Percentiles rank a stretch among this genome's conserved stretches.
Conservation (phyloP, 108 stramenopile genomes). For the Fistulifera pelliculosa region DNA sequence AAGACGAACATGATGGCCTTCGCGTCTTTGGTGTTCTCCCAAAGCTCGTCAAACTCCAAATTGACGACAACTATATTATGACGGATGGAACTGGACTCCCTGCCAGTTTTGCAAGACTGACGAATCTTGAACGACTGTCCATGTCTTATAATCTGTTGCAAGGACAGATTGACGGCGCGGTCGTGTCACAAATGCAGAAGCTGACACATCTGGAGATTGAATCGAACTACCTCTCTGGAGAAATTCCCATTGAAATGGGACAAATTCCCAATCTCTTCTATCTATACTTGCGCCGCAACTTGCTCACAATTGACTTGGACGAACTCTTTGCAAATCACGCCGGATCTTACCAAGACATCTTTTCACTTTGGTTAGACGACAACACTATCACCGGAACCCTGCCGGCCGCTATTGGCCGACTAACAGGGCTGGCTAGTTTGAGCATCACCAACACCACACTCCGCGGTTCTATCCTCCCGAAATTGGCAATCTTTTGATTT, state of each 20-base stretch:
- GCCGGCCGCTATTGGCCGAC: slow-evolving; percentile 30
- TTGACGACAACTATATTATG: slow-evolving; percentile 54
- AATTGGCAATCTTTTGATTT: slow-evolving; percentile 29
- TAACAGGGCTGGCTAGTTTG: slow-evolving; percentile 27
- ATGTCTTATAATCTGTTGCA: slow-evolving; percentile 40
- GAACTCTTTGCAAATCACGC: slow-evolving; percentile 12
- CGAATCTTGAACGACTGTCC: slow-evolving; percentile 22
- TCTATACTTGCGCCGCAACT: slow-evolving; percentile 43
- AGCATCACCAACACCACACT: slow-evolving; percentile 31
- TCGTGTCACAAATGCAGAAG: slow-evolving; percentile 18
- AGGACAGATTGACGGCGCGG: slow-evolving; percentile 19
- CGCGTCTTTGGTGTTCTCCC: slow-evolving; percentile 16
- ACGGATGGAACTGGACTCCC: slow-evolving; percentile 28
- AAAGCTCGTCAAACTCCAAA: slow-evolving; percentile 24
- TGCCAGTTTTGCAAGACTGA: slow-evolving; percentile 9
- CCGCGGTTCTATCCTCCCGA: slow-evolving; percentile 31
- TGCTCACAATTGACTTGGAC: slow-evolving; percentile 20
- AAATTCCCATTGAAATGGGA: slow-evolving; percentile 23
- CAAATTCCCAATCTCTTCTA: slow-evolving; percentile 29
- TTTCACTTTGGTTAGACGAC: slow-evolving; percentile 43
- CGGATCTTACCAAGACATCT: slow-evolving; percentile 9
- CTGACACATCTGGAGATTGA: slow-evolving; percentile 46
- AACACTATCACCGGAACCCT: slow-evolving; percentile 37
- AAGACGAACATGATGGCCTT: no score
- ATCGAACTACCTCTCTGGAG: slow-evolving; percentile 37